Evolutionary conservation across 176 grass and related monocot species (phyloP).

Genomic region (Puya raimondii): DNA sequence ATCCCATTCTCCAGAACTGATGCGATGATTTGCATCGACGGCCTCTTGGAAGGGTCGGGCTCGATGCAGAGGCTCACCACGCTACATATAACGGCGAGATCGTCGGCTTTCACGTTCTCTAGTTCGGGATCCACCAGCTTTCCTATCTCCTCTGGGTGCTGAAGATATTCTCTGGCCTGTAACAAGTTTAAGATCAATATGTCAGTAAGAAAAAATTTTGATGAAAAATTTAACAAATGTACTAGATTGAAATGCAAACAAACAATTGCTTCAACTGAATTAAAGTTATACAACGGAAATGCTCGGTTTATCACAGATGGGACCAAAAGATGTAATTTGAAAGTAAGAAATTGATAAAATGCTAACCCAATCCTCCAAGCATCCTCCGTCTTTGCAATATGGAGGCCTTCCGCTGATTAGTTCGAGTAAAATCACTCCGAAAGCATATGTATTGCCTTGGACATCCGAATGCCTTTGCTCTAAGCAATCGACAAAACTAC

Average conservation of each 20-base stretch:
- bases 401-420: conserved; percentile 86
- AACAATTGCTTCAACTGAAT: too few species aligned
- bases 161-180: conserved; percentile 63
- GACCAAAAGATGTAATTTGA: neutral
- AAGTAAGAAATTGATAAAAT: neutral
- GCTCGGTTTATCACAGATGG: neutral
- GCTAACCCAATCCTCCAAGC: conserved; percentile 77
- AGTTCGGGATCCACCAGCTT: conserved; percentile 68
- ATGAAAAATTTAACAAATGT: neutral
- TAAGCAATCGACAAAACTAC: conserved; percentile 22
- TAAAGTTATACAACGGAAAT: neutral
- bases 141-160: conserved; percentile 61
- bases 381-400: conserved; percentile 85
- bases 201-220: neutral
- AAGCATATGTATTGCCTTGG: conserved; percentile 67
- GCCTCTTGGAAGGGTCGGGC: conserved; percentile 67
- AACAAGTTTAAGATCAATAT: neutral
- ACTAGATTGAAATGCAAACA: too few species aligned
- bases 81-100: conserved; percentile 66
- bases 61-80: conserved; percentile 83
- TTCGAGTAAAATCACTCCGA: conserved; percentile 85
- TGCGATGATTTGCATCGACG: conserved; percentile 82
- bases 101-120: conserved; percentile 34
- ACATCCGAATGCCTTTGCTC: conserved; percentile 56
- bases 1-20: conserved; percentile 69